phyloP scores from a whole-genome alignment of 208 protist genomes.

The Crithidia sp. region DNA sequence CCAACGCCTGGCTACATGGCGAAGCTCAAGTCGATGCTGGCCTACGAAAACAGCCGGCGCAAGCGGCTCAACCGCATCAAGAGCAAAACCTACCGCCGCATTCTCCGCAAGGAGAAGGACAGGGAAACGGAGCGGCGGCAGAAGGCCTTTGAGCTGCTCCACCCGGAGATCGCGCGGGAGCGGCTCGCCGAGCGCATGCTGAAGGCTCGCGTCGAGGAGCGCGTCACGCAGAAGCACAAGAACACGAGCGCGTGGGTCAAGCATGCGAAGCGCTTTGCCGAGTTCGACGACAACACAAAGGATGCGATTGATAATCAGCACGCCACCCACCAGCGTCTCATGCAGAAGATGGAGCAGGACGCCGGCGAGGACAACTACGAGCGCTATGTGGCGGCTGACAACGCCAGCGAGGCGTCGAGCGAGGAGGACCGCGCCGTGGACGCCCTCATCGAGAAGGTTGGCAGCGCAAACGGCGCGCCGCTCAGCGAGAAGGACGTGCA shows the following conservation, averaged over 20 bases:
- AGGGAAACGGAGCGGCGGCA: constrained; percentile 80
- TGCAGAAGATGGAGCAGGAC: constrained; percentile 91
- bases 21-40: constrained; percentile 91
- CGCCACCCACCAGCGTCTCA: constrained; percentile 82
- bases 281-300: constrained; percentile 79
- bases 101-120: constrained; percentile 92
- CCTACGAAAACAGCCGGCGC: constrained; percentile 85
- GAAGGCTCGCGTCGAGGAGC: constrained; percentile 86
- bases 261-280: constrained; percentile 86
- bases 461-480: constrained; percentile 4
- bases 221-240: constrained; percentile 92
- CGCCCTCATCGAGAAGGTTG: constrained; percentile 58
- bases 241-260: constrained; percentile 93
- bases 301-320: constrained; percentile 91
- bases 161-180: constrained; percentile 85
- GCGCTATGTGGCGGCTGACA: constrained; percentile 49
- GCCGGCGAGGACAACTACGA: constrained; percentile 78
- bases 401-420: constrained; percentile 50
- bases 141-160: constrained; percentile 85
- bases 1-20: constrained; percentile 74
- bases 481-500: constrained; percentile 33
- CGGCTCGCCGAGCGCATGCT: constrained; percentile 74
- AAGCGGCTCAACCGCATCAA: constrained; percentile 93
- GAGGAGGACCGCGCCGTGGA: constrained; percentile 90
- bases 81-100: constrained; percentile 93